Percentiles rank a stretch among this genome's conserved stretches.
phyloP scores from a whole-genome alignment of 352 stramenopile genomes.

The Phytopythium ostracodes region DNA sequence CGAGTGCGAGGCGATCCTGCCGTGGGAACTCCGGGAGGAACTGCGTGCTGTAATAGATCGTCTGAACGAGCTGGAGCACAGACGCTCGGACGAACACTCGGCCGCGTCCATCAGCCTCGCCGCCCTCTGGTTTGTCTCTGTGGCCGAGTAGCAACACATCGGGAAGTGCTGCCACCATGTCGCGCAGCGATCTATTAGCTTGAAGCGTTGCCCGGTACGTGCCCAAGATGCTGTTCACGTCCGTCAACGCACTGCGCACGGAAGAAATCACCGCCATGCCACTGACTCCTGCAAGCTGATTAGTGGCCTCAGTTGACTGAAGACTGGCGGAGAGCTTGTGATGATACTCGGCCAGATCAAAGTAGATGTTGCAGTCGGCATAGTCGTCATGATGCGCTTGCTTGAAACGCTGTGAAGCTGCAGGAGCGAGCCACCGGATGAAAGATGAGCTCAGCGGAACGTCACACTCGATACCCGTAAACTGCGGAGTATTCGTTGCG shows the following conservation, averaged over 20 bases:
- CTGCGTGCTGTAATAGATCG: slow-evolving; percentile 20
- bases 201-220: not conserved
- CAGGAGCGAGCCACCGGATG: slow-evolving; percentile 23
- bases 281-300: not conserved
- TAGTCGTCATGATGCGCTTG: not conserved
- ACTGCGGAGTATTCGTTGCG: slow-evolving; percentile 18
- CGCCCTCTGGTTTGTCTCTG: not conserved
- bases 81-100: slow-evolving; percentile 29
- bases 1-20: slow-evolving; percentile 16
- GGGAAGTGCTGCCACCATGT: not conserved
- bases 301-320: not conserved
- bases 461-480: slow-evolving; percentile 28
- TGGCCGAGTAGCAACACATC: not conserved
- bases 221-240: slow-evolving; percentile 1
- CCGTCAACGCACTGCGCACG: not conserved
- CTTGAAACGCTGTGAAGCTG: not conserved
- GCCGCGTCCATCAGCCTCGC: not conserved
- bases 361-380: slow-evolving; percentile 33
- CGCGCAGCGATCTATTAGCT: not conserved
- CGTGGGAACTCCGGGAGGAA: slow-evolving; percentile 21
- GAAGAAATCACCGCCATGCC: not conserved
- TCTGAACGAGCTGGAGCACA: slow-evolving; percentile 40
- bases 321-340: slow-evolving; percentile 14
- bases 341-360: slow-evolving; percentile 31
- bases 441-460: slow-evolving; percentile 27